Percentiles rank a stretch among this genome's conserved stretches.
Evolutionary conservation across 345 rosid genomes (phyloP).

Genomic region (Crucihimalaya himalaica): DNA sequence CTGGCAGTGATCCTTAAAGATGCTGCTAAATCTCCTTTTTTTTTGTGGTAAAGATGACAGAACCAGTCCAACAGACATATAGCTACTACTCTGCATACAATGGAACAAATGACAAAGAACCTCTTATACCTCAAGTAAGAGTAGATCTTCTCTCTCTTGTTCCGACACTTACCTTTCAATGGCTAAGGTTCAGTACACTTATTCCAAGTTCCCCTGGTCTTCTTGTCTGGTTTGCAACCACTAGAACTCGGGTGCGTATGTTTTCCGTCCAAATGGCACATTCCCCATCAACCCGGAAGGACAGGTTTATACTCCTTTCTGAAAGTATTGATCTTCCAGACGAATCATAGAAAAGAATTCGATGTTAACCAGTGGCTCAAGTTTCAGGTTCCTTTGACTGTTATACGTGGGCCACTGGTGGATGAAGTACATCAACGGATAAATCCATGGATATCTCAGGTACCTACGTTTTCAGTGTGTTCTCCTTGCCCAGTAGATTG

Average conservation of each 20-base stretch:
- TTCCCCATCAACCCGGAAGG: constrained; percentile 54
- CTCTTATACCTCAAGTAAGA: constrained; percentile 59
- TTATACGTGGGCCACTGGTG: constrained; percentile 67
- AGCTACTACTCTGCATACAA: constrained; percentile 69
- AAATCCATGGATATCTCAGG: constrained; percentile 92
- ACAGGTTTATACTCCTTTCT: constrained; percentile 55
- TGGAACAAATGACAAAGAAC: constrained; percentile 63
- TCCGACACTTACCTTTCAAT: constrained; percentile 17
- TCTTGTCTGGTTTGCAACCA: constrained; percentile 29
- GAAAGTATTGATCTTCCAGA: constrained; percentile 6
- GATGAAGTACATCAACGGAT: constrained; percentile 87
- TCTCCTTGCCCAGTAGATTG: constrained; percentile 4
- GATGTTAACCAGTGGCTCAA: constrained; percentile 23
- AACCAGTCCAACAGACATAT: constrained; percentile 64
- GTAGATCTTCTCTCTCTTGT: neutral
- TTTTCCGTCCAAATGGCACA: constrained; percentile 94
- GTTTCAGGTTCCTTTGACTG: constrained; percentile 68
- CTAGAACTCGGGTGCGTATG: constrained; percentile 88
- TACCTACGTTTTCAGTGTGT: constrained; percentile 29
- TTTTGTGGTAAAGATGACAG: constrained; percentile 60
- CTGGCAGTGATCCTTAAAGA: constrained; percentile 2
- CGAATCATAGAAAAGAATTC: constrained; percentile 9
- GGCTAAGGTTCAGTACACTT: constrained; percentile 22
- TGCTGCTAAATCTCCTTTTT: constrained; percentile 35
- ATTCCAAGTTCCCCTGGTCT: constrained; percentile 27